Base-by-base conservation (phyloP, 495 filamentous ascomycete species). In the Staphylotrichum tortipilum region DNA sequence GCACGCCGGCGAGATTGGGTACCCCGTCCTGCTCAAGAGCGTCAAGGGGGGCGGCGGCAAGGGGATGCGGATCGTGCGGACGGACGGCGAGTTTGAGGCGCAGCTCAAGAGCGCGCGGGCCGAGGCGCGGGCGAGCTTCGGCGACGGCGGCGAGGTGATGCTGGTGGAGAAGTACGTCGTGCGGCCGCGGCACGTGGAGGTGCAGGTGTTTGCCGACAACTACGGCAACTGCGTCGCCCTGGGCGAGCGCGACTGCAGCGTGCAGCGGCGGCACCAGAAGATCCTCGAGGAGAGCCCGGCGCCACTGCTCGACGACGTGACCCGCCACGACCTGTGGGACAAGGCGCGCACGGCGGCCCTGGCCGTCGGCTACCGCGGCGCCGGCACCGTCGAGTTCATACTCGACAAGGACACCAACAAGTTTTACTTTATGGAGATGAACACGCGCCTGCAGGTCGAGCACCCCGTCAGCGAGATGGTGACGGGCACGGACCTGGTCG, bases 351-450 rank as follows among this genome's bases (percentile, higher is more conserved):
- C 84, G 10, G 94, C 92, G 12, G 92, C 92, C 1, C 66, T 89
- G 37, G 91, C 92, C 2, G 94, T 97, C 12, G 87, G 86, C 12
- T 99, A 99, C 59, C 86, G 94, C 59, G 94, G 92, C 18, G 92
- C 92, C 18, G 92, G 92, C 3, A 99, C 92, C 0, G 92, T 99
- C 6, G 92, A 99, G 63, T 98, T 96, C 65, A 99, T 99, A 50
- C 90, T 99, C 49, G 94, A 99, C 71, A 94, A 92, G 58, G 94
- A 96, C 52, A 84, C 83, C 0, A 86, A 85, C 7, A 77, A 90
- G 37, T 97, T 97, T 68, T 99, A 88, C 73, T 99, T 99, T 68
- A 97, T 98, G 92, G 92, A 98, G 68, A 97, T 97, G 92, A 98
- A 98, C 69, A 96, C 92, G 0, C 78, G 92, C 44, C 75, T 98